Evolutionary conservation across 345 rosid genomes (phyloP).

Genomic region (Sapria himalayana): DNA sequence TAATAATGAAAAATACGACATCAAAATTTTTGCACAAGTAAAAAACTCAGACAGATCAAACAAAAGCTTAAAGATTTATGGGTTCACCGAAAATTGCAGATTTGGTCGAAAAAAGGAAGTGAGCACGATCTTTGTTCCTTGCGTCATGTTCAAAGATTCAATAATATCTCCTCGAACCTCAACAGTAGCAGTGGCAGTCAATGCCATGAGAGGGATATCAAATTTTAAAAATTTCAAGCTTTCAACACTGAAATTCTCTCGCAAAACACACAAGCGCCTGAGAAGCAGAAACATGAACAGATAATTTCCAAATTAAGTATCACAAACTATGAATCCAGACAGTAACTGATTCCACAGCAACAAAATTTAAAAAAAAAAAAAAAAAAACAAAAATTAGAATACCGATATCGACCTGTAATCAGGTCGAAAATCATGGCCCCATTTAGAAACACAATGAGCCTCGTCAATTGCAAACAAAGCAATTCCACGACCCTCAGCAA

Average conservation of each 20-base stretch:
- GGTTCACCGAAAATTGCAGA: constrained; percentile 52
- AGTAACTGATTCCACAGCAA: neutral
- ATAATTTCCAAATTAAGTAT: no score
- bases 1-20: no score
- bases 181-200: constrained; percentile 82
- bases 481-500: constrained; percentile 57
- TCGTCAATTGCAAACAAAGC: constrained; percentile 82
- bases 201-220: constrained; percentile 71
- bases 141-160: constrained; percentile 43
- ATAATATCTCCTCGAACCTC: constrained; percentile 57
- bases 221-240: constrained; percentile 31
- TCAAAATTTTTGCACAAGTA: no score
- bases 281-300: constrained; percentile 13
- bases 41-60: no score
- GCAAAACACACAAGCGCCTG: constrained; percentile 49
- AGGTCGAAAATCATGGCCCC: constrained; percentile 95
- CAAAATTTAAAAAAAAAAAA: neutral
- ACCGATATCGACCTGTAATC: constrained; percentile 37
- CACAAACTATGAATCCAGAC: neutral
- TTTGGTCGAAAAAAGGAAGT: constrained; percentile 74
- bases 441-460: constrained; percentile 80
- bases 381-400: neutral
- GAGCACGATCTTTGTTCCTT: constrained; percentile 47
- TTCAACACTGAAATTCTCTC: constrained; percentile 39
- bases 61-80: no score